Percentiles rank a stretch among this genome's conserved stretches.
Conservation (phyloP, 1,139 yeast genomes). For the Geotrichum klebahnii region DNA sequence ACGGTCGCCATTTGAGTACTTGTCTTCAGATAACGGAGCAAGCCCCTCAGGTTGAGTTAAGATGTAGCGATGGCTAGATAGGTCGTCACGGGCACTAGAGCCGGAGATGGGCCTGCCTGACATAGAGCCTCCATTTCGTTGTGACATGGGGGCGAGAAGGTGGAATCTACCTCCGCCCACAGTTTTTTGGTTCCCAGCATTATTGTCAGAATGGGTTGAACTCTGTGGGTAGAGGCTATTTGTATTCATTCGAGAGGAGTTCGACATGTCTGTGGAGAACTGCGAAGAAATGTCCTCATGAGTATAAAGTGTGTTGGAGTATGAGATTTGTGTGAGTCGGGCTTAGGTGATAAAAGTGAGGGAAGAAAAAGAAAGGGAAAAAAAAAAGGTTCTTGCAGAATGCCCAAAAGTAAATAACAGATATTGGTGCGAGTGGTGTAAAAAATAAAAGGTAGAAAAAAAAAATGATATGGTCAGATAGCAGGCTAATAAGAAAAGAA, state of each 20-base stretch:
- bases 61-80: slow-evolving; percentile 27
- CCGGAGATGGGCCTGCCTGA: slow-evolving; percentile 12
- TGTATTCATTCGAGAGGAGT: slow-evolving; percentile 18
- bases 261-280: slow-evolving; percentile 17
- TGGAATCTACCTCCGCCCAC: neutral
- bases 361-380: too few species aligned
- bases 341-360: neutral
- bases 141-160: slow-evolving; percentile 16
- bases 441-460: too few species aligned
- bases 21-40: slow-evolving; percentile 37
- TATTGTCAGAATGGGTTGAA: slow-evolving; percentile 1
- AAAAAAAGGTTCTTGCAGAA: too few species aligned
- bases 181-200: neutral
- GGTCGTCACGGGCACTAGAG: slow-evolving; percentile 27
- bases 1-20: slow-evolving; percentile 17
- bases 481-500: too few species aligned
- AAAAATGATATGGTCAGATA: too few species aligned
- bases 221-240: slow-evolving; percentile 8
- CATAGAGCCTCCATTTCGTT: slow-evolving; percentile 16
- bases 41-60: slow-evolving; percentile 37
- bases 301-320: neutral
- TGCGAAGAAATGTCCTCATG: slow-evolving; percentile 12
- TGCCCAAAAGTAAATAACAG: too few species aligned
- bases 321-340: neutral
- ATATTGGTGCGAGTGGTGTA: too few species aligned